Evolutionary conservation across 2,329 filamentous ascomycete species (phyloP).

Genomic region (Ceratocystis cubensis): DNA sequence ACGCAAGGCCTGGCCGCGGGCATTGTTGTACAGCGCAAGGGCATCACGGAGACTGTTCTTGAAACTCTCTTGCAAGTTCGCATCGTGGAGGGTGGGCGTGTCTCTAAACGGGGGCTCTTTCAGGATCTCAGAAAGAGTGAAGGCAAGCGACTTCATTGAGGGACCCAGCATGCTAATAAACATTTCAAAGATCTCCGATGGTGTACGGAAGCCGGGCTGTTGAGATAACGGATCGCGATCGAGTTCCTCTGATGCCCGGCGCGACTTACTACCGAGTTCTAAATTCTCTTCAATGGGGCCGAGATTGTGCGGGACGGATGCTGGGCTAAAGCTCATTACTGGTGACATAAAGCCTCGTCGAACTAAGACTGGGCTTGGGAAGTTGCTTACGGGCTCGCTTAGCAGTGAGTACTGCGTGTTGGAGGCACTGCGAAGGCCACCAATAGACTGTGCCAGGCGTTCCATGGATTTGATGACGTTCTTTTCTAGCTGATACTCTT

Average conservation of each 20-base stretch:
- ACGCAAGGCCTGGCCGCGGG: constrained; percentile 62
- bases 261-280: constrained; percentile 7
- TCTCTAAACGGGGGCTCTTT: constrained; percentile 72
- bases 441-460: constrained; percentile 73
- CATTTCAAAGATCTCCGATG: constrained; percentile 77
- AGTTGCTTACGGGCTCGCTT: constrained; percentile 37
- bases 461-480: constrained; percentile 74
- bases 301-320: constrained; percentile 25
- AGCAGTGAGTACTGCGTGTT: constrained; percentile 78
- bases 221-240: constrained; percentile 13
- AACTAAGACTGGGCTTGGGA: constrained; percentile 1
- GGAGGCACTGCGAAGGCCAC: constrained; percentile 79
- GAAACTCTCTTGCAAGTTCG: constrained; percentile 68
- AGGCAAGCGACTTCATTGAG: constrained; percentile 91
- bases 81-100: constrained; percentile 49
- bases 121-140: constrained; percentile 77
- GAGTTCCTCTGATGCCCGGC: constrained; percentile 16
- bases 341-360: constrained; percentile 15
- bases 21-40: constrained; percentile 62
- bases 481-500: constrained; percentile 65
- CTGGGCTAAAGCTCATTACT: constrained; percentile 20
- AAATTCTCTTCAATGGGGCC: constrained; percentile 22
- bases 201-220: constrained; percentile 39
- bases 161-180: constrained; percentile 85
- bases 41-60: constrained; percentile 69